A percentile compares a stretch with the other conserved stretches of the same genome.
phyloP scores from a whole-genome alignment of 2,329 filamentous ascomycete genomes.

The Neofusicoccum sp. region DNA sequence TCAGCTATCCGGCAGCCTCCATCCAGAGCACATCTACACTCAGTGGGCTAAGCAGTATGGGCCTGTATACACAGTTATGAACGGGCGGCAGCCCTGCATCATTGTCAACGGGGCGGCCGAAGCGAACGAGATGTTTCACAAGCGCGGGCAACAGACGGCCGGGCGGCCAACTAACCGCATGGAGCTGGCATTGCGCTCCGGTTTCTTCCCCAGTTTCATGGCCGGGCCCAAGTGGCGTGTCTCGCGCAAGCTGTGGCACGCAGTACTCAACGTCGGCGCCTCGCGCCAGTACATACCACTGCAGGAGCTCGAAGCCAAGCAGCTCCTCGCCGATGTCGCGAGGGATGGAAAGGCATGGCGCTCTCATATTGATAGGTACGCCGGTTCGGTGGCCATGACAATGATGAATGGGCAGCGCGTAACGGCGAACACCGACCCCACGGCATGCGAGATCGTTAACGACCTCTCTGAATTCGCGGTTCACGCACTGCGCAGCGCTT shows the following conservation, averaged over 20 bases:
- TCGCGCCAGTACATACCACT: constrained; percentile 17
- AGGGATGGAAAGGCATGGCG: not conserved
- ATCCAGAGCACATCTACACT: constrained; percentile 46
- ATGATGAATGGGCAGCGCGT: constrained; percentile 8
- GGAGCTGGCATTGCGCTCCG: not conserved
- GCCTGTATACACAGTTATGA: constrained; percentile 51
- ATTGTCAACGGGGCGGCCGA: not conserved
- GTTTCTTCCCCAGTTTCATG: not conserved
- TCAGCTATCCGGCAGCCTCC: not conserved
- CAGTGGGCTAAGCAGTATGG: constrained; percentile 55
- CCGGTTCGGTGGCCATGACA: not conserved
- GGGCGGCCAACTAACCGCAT: not conserved
- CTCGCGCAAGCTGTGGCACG: constrained; percentile 18
- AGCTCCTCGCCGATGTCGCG: not conserved
- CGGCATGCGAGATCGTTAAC: not conserved
- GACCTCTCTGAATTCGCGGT: not conserved
- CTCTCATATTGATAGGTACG: not conserved
- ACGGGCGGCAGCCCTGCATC: constrained; percentile 36
- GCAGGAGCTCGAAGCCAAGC: constrained; percentile 16
- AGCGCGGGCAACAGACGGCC: not conserved
- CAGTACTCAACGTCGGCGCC: constrained; percentile 6
- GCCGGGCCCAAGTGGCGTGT: constrained; percentile 6
- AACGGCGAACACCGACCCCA: not conserved
- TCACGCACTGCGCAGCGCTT: not conserved
- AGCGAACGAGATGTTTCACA: constrained; percentile 4